Evolutionary conservation across 2,329 filamentous ascomycete genomes (phyloP).

Genomic region (Colletotrichum abscissum): DNA sequence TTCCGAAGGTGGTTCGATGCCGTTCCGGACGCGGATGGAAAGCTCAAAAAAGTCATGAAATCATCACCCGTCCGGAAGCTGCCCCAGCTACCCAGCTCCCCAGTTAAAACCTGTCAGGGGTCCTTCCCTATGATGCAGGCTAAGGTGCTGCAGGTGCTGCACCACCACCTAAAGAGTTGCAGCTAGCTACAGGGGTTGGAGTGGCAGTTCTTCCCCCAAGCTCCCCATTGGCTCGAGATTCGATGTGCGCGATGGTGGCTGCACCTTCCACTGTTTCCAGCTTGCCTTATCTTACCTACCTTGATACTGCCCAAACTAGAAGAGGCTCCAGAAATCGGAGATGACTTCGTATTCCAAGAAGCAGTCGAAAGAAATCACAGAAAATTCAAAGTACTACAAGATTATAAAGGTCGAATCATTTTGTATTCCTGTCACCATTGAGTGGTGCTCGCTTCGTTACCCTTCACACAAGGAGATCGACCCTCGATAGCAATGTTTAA

Average conservation of each 20-base stretch:
- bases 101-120: slow-evolving; percentile 26
- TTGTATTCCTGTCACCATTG: background rate
- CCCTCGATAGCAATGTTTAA: background rate
- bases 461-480: background rate
- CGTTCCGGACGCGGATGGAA: slow-evolving; percentile 25
- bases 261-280: background rate
- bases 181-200: slow-evolving; percentile 9
- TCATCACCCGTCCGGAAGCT: slow-evolving; percentile 32
- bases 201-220: background rate
- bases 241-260: background rate
- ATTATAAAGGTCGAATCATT: background rate
- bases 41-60: slow-evolving; percentile 32
- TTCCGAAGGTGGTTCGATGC: slow-evolving; percentile 30
- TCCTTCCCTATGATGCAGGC: background rate
- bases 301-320: too few species aligned
- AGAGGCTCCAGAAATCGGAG: background rate
- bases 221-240: slow-evolving; percentile 20
- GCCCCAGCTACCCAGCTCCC: slow-evolving; percentile 9
- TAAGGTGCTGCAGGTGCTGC: too few species aligned
- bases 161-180: background rate
- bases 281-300: background rate
- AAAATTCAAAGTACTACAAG: background rate
- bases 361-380: background rate
- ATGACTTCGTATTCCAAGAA: background rate
- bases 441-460: background rate